These are phyloP conservation scores for Pascua guehoae DNA, from an alignment of 1,284 basidiomycete species.

Conservation along the genomic window DNA sequence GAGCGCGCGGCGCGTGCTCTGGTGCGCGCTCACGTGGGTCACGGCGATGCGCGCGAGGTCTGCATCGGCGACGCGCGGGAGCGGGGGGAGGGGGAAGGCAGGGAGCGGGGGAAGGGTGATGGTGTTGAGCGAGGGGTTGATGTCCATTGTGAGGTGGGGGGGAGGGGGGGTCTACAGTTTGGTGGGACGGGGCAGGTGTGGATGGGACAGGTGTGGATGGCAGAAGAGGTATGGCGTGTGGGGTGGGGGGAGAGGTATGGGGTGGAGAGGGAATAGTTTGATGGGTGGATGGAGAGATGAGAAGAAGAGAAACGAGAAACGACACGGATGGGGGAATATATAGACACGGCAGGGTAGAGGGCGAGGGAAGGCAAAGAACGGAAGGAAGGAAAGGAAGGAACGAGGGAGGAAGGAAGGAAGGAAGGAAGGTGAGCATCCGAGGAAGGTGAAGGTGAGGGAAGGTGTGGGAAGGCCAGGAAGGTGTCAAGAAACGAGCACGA, in stretches of 20 bases:
- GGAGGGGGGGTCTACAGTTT: not conserved
- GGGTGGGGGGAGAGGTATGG: not conserved
- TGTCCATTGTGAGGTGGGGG: not conserved
- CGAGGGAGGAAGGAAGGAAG: too few species aligned
- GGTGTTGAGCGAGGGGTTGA: constrained; percentile 5
- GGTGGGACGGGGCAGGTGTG: not conserved
- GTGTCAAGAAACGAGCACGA: not conserved
- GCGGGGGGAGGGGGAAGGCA: constrained; percentile 24
- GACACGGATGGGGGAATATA: not conserved
- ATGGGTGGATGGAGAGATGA: not conserved
- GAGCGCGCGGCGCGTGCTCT: constrained; percentile 2
- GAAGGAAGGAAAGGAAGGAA: too few species aligned
- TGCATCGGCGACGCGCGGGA: constrained; percentile 29
- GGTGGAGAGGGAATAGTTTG: not conserved
- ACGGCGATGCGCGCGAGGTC: constrained; percentile 17
- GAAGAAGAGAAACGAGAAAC: not conserved
- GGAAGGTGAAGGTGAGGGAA: not conserved
- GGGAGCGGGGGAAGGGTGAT: constrained; percentile 20
- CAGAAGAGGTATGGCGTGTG: not conserved
- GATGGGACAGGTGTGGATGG: not conserved
- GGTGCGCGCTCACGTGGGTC: constrained; percentile 26
- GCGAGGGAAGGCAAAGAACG: not conserved
- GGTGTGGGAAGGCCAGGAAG: not conserved
- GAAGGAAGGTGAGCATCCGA: not conserved
- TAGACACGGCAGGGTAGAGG: too few species aligned